Conservation (phyloP, 768 basidiomycete genomes). For the Tricholoma furcatifolium region DNA sequence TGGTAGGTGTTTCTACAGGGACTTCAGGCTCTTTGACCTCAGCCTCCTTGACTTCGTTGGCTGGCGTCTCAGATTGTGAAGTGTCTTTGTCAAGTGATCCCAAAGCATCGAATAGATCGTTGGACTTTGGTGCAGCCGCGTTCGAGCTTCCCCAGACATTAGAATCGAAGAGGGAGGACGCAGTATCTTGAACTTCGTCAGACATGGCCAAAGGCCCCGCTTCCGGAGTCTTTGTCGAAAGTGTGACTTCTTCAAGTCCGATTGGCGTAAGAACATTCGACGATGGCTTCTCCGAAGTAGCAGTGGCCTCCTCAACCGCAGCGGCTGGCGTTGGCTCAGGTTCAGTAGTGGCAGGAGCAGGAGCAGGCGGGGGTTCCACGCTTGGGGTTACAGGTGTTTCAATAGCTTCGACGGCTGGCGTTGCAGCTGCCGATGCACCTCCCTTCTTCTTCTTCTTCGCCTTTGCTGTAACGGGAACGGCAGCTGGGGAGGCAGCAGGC, state of each 20-base stretch:
- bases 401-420: constrained; percentile 11
- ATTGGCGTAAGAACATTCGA: constrained; percentile 14
- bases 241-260: constrained; percentile 16
- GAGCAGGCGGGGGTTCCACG: constrained; percentile 7
- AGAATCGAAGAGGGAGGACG: constrained; percentile 13
- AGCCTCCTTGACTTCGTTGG: constrained; percentile 10
- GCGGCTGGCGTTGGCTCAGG: constrained; percentile 15
- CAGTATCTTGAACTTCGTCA: constrained; percentile 8
- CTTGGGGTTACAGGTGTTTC: constrained; percentile 3
- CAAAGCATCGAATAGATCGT: too few species aligned
- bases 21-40: constrained; percentile 10
- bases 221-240: constrained; percentile 14
- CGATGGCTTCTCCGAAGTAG: constrained; percentile 6
- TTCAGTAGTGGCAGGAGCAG: constrained; percentile 16
- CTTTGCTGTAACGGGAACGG: constrained; percentile 4
- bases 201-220: neutral
- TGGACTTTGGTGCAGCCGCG: neutral
- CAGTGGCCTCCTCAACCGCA: neutral
- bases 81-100: too few species aligned
- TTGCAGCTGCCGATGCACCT: constrained; percentile 8
- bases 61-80: neutral
- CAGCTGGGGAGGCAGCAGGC: constrained; percentile 1
- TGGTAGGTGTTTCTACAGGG: neutral
- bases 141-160: constrained; percentile 8
- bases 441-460: constrained; percentile 16